These are phyloP conservation scores for Myxozyma vanderwaltii DNA, from an alignment of 805 yeast genomes.

Conservation along the genomic window DNA sequence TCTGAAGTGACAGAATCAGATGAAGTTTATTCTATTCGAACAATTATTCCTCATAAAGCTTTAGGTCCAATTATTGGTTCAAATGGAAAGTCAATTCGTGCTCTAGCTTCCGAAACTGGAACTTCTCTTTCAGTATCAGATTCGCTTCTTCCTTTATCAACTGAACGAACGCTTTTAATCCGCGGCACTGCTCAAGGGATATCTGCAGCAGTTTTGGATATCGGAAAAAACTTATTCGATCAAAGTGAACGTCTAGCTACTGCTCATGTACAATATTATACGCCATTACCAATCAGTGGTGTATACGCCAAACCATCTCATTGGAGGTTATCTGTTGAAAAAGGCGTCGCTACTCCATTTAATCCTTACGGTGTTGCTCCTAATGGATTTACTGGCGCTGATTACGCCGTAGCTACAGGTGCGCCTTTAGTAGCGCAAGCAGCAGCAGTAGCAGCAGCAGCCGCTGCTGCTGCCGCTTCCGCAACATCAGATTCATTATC, in stretches of 20 bases:
- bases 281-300: constrained; percentile 25
- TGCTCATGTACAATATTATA: constrained; percentile 16
- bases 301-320: constrained; percentile 20
- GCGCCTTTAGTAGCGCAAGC: not conserved
- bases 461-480: constrained; percentile 1
- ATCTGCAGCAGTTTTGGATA: constrained; percentile 7
- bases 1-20: not conserved
- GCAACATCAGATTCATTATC: not conserved
- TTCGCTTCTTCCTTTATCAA: constrained; percentile 29
- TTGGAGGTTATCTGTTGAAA: constrained; percentile 18
- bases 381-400: constrained; percentile 25
- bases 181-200: constrained; percentile 6
- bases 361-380: constrained; percentile 31
- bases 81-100: constrained; percentile 6
- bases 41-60: constrained; percentile 23
- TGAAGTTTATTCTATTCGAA: constrained; percentile 11
- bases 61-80: constrained; percentile 24
- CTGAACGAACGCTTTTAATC: constrained; percentile 26
- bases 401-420: constrained; percentile 20
- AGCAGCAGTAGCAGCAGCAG: not conserved
- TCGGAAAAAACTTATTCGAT: constrained; percentile 8
- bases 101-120: constrained; percentile 5
- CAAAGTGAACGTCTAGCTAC: constrained; percentile 18
- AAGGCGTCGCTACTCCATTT: constrained; percentile 27
- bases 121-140: constrained; percentile 20